Evolutionary conservation across 2,329 filamentous ascomycete species (phyloP), one percentile per base, ranked within the genome.

Genomic region (Ambrosiella xylebori): DNA sequence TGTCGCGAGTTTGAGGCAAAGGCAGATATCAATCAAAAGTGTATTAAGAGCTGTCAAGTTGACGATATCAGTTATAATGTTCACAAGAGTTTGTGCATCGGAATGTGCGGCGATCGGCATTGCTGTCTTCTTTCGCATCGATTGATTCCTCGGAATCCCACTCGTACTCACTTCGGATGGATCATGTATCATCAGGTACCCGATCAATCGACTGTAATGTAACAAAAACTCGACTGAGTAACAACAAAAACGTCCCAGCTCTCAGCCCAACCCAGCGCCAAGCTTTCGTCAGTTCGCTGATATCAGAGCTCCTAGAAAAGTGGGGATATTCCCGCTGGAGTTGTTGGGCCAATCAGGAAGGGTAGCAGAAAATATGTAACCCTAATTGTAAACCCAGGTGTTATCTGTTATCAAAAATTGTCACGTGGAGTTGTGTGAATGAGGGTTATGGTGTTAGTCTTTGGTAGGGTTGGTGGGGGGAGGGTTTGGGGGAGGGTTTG

Each of bases 281-380:
- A 27, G 27, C 27, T 27, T 27, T 27, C 27, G 3, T 27, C 27
- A 3, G 4, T 27, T 27, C 27, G 47, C 35, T 51, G 19, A 37
- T 15, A 51, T 51, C 47, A 51, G 47, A 51, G 19, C 47, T 51
- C 35, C 47, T 51, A 11, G 47, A 51, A 51, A 51, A 51, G 47
- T 51, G 47, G 47, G 27, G 47, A 51, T 37, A 47, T 47, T 4
- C n/a, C 44, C 44, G 6, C 44, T 15, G n/a, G 44, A 13, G 19
- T 47, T n/a, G 11, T 8, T 15, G 9, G n/a, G n/a, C 44, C 44
- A 47, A 47, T 47, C 44, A 47, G 7, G 19, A 5, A 15, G n/a
- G 9, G 44, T 13, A 8, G 11, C n/a, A 15, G 19, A n/a, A 17
- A 17, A n/a, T 4, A 47, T 3, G 2, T 6, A 47, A 47, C 44